Evolutionary conservation across 2,329 filamentous ascomycete species (phyloP), one percentile per base, ranked within the genome.

Genomic region (Didymella pomorum): DNA sequence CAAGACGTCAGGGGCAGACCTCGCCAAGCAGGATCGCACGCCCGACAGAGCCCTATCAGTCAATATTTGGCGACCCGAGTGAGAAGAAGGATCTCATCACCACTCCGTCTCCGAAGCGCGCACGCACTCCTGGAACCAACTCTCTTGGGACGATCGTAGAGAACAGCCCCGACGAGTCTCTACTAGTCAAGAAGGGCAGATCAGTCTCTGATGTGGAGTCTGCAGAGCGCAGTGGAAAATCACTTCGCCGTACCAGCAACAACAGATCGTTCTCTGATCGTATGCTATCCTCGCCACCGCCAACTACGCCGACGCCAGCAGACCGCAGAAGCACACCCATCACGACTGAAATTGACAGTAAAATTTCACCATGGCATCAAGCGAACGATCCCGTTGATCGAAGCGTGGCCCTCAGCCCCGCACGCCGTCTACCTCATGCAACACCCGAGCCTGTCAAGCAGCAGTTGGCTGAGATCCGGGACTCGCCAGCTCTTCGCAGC

Each of bases 91-190:
- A 57, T 10, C 63, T 65, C 39, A 64, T 62, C 45, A 55, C 66
- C 7, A 74, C 74, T 8, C 70, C 75, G 18, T 59, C 63, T 39
- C 33, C 64, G 8, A 72, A 69, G 52, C 67, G 71, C 33, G 44
- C 62, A 41, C 67, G 66, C 53, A 71, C 74, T 21, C 69, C 72
- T 16, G 75, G 70, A 49, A 69, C 61, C 31, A 58, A 61, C 26
- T 72, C 73, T 23, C 80, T 87, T 9, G 79, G 82, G 20, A 78
- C 83, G 1, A 86, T 87, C 62, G 78, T 78, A 29, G 85, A 87
- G 69, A 79, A 78, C 55, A 77, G 73, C 50, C 79, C 81, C 43
- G 79, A 80, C 53, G 75, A 79, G 44, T 76, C 75, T 42, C 67
- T 71, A 9, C 64, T 78, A 29, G 69, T 71, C 60, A 79, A 80